Evolutionary conservation across 192 early-diverging fungal species (phyloP).

Genomic region (Gaertneriomyces semiglobifer): DNA sequence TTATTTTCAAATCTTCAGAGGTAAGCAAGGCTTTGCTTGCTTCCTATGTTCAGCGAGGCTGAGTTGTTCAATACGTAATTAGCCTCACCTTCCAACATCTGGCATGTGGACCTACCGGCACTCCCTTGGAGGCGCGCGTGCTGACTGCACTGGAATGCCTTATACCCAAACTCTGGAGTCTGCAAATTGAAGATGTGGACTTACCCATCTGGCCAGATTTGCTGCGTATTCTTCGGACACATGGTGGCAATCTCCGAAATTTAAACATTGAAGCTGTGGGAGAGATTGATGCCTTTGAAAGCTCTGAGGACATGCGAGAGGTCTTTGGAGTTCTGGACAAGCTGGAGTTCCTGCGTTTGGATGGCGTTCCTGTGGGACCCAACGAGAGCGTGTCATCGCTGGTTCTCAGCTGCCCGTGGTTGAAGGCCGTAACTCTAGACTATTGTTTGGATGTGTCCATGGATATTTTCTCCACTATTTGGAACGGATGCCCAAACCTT

Average conservation of each 20-base stretch:
- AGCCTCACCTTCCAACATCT: slow-evolving; percentile 33
- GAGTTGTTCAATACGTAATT: not conserved
- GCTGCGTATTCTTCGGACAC: slow-evolving; percentile 23
- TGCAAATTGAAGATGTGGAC: slow-evolving; percentile 46
- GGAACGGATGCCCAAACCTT: slow-evolving; percentile 39
- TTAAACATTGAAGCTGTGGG: slow-evolving; percentile 47
- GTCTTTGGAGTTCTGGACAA: slow-evolving; percentile 30
- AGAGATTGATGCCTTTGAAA: slow-evolving; percentile 43
- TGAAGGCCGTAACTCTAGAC: slow-evolving; percentile 47
- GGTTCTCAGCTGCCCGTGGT: slow-evolving; percentile 25
- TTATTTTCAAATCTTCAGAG: slow-evolving; percentile 22
- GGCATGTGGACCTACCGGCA: slow-evolving; percentile 12
- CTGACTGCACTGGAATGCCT: slow-evolving; percentile 33
- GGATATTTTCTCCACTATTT: slow-evolving; percentile 41
- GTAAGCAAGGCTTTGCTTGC: slow-evolving; percentile 13
- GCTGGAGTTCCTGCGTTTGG: slow-evolving; percentile 44
- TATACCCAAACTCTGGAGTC: slow-evolving; percentile 21
- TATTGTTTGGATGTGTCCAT: slow-evolving; percentile 46
- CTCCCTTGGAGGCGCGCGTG: slow-evolving; percentile 26
- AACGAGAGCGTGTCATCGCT: slow-evolving; percentile 25
- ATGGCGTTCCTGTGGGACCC: slow-evolving; percentile 45
- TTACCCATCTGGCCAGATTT: slow-evolving; percentile 40
- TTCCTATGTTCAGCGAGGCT: not conserved
- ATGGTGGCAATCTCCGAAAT: slow-evolving; percentile 30
- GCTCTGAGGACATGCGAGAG: slow-evolving; percentile 27